phyloP scores from a whole-genome alignment of 1,139 yeast species.

The Pichia sp. region DNA sequence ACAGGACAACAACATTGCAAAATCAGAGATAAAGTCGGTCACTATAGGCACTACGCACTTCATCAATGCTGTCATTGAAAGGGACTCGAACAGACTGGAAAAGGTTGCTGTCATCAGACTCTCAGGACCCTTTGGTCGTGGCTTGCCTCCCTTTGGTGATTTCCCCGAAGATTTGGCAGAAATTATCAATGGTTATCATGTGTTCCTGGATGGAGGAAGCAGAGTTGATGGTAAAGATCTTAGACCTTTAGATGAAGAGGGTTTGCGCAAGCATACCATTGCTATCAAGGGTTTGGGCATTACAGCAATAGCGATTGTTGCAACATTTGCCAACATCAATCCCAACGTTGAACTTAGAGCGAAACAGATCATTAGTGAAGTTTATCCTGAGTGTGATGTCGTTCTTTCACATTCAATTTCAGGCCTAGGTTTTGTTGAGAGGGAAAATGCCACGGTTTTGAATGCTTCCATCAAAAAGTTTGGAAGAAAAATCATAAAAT shows the following conservation, averaged over 20 bases:
- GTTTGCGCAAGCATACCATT: neutral
- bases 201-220: neutral
- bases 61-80: slow-evolving; percentile 7
- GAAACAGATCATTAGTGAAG: neutral
- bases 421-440: neutral
- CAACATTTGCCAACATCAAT: neutral
- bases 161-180: slow-evolving; percentile 1
- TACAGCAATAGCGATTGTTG: neutral
- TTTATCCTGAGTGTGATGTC: neutral
- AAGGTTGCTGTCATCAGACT: slow-evolving; percentile 3
- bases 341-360: neutral
- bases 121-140: slow-evolving; percentile 1
- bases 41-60: slow-evolving; percentile 6
- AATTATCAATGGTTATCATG: slow-evolving; percentile 1
- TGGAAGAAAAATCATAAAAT: slow-evolving; percentile 1
- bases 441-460: slow-evolving; percentile 7
- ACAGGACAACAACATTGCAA: neutral
- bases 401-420: slow-evolving; percentile 3
- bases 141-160: neutral
- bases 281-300: neutral
- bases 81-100: neutral
- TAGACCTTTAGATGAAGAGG: slow-evolving; percentile 2
- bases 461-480: slow-evolving; percentile 3
- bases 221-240: slow-evolving; percentile 3
- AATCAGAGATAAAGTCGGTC: neutral